These are phyloP conservation scores for Gorgonomyces haynaldii DNA, from an alignment of 192 early-diverging fungal genomes.

Conservation along the genomic window DNA sequence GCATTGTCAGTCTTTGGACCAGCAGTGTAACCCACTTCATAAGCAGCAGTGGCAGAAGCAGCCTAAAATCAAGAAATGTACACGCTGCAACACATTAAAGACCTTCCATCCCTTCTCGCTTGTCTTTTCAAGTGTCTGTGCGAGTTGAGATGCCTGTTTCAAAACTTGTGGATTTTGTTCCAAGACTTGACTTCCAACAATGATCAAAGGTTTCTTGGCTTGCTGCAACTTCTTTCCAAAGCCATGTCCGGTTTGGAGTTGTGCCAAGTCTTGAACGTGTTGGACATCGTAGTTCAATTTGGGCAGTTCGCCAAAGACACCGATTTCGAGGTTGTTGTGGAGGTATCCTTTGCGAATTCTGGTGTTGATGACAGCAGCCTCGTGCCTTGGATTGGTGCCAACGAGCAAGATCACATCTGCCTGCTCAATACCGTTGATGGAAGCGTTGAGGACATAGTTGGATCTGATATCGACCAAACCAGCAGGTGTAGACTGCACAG, in stretches of 20 bases:
- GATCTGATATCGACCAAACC: slow-evolving; percentile 70
- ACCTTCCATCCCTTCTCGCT: slow-evolving; percentile 76
- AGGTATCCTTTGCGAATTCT: slow-evolving; percentile 91
- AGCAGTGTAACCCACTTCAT: slow-evolving; percentile 76
- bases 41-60: slow-evolving; percentile 77
- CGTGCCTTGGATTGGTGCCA: slow-evolving; percentile 92
- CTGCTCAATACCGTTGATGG: slow-evolving; percentile 79
- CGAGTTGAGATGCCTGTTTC: slow-evolving; percentile 64
- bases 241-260: slow-evolving; percentile 54
- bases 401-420: slow-evolving; percentile 86
- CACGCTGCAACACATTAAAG: slow-evolving; percentile 82
- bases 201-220: slow-evolving; percentile 86
- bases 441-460: slow-evolving; percentile 77
- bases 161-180: slow-evolving; percentile 67
- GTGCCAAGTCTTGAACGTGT: slow-evolving; percentile 52
- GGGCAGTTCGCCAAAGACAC: slow-evolving; percentile 61
- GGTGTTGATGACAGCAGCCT: slow-evolving; percentile 91
- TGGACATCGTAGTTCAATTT: slow-evolving; percentile 86
- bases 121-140: slow-evolving; percentile 49
- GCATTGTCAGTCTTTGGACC: slow-evolving; percentile 19
- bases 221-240: slow-evolving; percentile 62
- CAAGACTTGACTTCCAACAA: slow-evolving; percentile 71
- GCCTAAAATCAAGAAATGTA: slow-evolving; percentile 45
- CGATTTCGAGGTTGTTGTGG: slow-evolving; percentile 66
- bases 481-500: slow-evolving; percentile 34